phyloP scores from a whole-genome alignment of 805 yeast species.

The Myxozyma melibiosi region DNA sequence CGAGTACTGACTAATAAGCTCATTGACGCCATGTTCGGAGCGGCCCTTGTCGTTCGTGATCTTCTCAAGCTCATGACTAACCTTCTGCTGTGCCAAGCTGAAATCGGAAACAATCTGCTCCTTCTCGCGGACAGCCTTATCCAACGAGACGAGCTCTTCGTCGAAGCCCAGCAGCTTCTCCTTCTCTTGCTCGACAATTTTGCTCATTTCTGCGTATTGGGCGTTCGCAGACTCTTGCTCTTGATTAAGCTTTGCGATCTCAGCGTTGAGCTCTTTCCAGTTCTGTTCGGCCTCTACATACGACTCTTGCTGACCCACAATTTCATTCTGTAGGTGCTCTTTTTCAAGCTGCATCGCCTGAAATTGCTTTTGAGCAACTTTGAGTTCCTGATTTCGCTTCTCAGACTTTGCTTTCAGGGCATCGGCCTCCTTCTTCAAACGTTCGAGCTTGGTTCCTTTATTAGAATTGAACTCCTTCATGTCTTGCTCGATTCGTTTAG shows the following conservation, averaged over 20 bases:
- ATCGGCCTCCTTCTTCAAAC: conserved; percentile 54
- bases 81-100: conserved; percentile 37
- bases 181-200: conserved; percentile 44
- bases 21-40: conserved; percentile 44
- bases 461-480: conserved; percentile 78
- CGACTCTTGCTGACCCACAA: conserved; percentile 36
- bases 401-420: conserved; percentile 45
- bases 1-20: conserved; percentile 56
- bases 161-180: conserved; percentile 65
- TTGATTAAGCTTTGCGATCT: conserved; percentile 35
- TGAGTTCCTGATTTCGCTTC: conserved; percentile 47
- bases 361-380: conserved; percentile 53
- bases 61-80: conserved; percentile 39
- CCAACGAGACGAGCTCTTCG: conserved; percentile 67
- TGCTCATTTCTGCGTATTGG: conserved; percentile 14
- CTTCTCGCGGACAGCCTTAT: conserved; percentile 35
- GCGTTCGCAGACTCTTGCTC: conserved; percentile 19
- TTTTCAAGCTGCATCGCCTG: conserved; percentile 67
- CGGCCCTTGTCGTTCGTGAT: conserved; percentile 32
- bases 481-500: conserved; percentile 65
- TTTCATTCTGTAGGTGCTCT: conserved; percentile 67
- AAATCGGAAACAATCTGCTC: conserved; percentile 37
- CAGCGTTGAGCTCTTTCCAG: conserved; percentile 24
- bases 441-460: conserved; percentile 76
- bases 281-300: conserved; percentile 24